phyloP scores from a whole-genome alignment of 2,329 filamentous ascomycete species.

The Ophiostoma ips region DNA sequence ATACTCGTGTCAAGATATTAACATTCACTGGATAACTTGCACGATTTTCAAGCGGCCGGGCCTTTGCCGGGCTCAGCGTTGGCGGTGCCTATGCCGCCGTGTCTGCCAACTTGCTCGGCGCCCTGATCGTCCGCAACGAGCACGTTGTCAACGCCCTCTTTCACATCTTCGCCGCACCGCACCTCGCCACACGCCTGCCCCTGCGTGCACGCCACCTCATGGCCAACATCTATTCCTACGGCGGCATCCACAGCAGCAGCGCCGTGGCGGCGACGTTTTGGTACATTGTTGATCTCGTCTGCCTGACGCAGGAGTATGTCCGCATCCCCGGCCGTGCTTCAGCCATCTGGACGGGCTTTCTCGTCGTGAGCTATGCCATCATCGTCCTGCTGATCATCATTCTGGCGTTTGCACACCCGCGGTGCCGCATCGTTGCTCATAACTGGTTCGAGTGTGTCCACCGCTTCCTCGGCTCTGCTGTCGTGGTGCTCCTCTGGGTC shows the following conservation, averaged over 20 bases:
- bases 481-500: slow-evolving; percentile 43
- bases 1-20: too few species aligned
- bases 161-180: slow-evolving; percentile 23
- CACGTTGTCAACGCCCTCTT: slow-evolving; percentile 39
- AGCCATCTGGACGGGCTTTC: slow-evolving; percentile 15
- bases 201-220: slow-evolving; percentile 30
- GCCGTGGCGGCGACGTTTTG: slow-evolving; percentile 33
- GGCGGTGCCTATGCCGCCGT: slow-evolving; percentile 16
- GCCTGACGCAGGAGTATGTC: slow-evolving; percentile 19
- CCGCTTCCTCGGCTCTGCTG: slow-evolving; percentile 23
- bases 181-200: slow-evolving; percentile 17
- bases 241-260: slow-evolving; percentile 39
- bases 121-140: slow-evolving; percentile 36
- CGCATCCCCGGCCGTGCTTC: neutral
- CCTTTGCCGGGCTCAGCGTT: slow-evolving; percentile 11
- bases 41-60: slow-evolving; percentile 5
- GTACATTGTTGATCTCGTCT: slow-evolving; percentile 26
- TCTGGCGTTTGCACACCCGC: slow-evolving; percentile 18
- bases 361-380: slow-evolving; percentile 19
- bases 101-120: slow-evolving; percentile 28
- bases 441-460: slow-evolving; percentile 24
- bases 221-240: slow-evolving; percentile 39
- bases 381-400: slow-evolving; percentile 18
- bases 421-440: slow-evolving; percentile 19
- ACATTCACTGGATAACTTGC: too few species aligned